Percentiles rank a stretch among this genome's conserved stretches.
Evolutionary conservation across 257 asterid genomes (phyloP).

Genomic region (Petunia axillaris): DNA sequence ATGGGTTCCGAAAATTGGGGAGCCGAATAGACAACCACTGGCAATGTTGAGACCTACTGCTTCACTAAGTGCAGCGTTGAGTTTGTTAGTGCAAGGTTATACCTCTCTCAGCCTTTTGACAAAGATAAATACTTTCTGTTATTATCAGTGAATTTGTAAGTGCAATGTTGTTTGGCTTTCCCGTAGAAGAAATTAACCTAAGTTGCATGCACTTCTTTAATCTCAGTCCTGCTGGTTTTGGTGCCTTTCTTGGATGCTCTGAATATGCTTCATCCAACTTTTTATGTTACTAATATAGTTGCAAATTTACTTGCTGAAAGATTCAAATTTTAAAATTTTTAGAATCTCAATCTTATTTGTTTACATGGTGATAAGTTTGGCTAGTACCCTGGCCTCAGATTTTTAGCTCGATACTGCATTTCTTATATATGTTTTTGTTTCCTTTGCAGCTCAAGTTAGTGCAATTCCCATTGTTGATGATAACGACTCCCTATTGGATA

Average conservation of each 20-base stretch:
- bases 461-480: conserved; percentile 93
- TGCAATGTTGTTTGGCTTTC: no score
- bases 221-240: no score
- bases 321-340: neutral
- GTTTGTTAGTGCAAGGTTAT: conserved; percentile 82
- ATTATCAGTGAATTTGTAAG: no score
- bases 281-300: neutral
- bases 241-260: no score
- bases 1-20: conserved; percentile 91
- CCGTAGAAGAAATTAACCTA: no score
- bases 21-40: conserved; percentile 69
- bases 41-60: conserved; percentile 84
- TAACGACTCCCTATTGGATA: conserved; percentile 81
- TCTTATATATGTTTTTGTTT: conserved; percentile 26
- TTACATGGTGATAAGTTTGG: conserved; percentile 1
- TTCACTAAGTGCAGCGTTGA: conserved; percentile 77
- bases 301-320: neutral
- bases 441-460: conserved; percentile 82
- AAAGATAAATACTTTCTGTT: neutral
- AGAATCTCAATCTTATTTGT: neutral
- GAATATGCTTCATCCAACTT: no score
- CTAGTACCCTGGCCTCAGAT: conserved; percentile 2
- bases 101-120: conserved; percentile 12
- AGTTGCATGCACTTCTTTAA: no score
- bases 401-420: neutral